These are phyloP conservation scores for Fagopyrum esculentum DNA, from an alignment of 148 eudicot genomes.

Conservation along the genomic window DNA sequence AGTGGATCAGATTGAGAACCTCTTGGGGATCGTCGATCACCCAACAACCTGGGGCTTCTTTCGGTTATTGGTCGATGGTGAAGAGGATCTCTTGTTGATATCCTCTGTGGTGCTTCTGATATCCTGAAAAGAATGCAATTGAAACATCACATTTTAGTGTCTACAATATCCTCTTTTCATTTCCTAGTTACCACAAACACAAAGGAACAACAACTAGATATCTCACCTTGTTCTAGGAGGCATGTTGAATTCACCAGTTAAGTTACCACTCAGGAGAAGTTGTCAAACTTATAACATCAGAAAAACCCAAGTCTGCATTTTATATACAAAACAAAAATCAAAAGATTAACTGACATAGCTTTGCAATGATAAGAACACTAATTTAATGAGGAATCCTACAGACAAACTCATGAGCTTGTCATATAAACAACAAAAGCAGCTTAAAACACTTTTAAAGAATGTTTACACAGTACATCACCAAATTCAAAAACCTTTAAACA, in stretches of 20 bases:
- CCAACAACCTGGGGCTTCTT: conserved; percentile 39
- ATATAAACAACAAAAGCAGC: background rate
- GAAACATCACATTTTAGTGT: background rate
- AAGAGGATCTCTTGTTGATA: conserved; percentile 41
- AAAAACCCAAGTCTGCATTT: background rate
- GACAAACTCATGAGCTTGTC: background rate
- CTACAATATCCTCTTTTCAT: background rate
- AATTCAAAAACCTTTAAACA: conserved; percentile 6
- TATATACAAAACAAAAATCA: background rate
- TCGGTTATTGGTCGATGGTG: conserved; percentile 50
- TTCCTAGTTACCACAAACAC: background rate
- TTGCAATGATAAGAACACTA: conserved; percentile 3
- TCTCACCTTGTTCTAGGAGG: conserved; percentile 13
- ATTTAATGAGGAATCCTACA: background rate
- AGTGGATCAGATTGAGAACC: conserved; percentile 44
- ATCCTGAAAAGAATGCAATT: conserved; percentile 28
- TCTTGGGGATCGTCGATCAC: conserved; percentile 55
- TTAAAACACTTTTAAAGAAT: conserved; percentile 1
- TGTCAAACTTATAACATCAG: background rate
- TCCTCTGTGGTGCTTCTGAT: conserved; percentile 68
- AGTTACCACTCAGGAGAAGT: background rate
- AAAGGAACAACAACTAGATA: background rate
- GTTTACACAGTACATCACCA: conserved; percentile 1
- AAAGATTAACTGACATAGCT: background rate
- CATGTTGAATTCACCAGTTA: background rate